Percentiles rank a stretch among this genome's conserved stretches.
These are phyloP conservation scores for Penicillium glabrum DNA, from an alignment of 2,329 filamentous ascomycete genomes.

Conservation along the genomic window DNA sequence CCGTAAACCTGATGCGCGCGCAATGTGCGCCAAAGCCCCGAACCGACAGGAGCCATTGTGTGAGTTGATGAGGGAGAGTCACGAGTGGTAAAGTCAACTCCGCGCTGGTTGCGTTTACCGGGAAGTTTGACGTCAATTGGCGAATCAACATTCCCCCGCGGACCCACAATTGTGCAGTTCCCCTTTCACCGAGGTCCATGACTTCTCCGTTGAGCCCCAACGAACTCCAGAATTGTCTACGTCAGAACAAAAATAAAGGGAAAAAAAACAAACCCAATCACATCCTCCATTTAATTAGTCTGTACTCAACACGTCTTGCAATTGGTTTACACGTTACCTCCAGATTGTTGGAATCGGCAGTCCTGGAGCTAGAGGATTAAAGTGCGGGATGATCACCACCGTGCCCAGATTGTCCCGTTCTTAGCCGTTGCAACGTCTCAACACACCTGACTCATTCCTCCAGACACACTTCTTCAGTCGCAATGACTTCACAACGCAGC, in stretches of 20 bases:
- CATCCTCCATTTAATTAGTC: neutral
- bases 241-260: neutral
- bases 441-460: neutral
- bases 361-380: constrained; percentile 8
- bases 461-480: neutral
- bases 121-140: constrained; percentile 8
- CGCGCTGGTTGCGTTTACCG: constrained; percentile 4
- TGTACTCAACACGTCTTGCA: neutral
- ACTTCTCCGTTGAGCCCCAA: constrained; percentile 14
- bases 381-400: constrained; percentile 12
- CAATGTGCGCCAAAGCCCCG: constrained; percentile 67
- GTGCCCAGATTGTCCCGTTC: neutral
- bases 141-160: constrained; percentile 9
- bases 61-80: neutral
- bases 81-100: neutral
- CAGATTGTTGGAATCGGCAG: neutral
- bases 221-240: neutral
- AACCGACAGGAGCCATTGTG: constrained; percentile 53
- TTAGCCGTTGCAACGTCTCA: neutral
- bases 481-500: neutral
- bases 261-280: neutral
- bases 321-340: neutral
- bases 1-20: constrained; percentile 75
- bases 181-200: constrained; percentile 18
- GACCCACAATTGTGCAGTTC: constrained; percentile 5